These are phyloP conservation scores for Saturnispora zaruensis DNA, from an alignment of 805 yeast species.

Conservation along the genomic window DNA sequence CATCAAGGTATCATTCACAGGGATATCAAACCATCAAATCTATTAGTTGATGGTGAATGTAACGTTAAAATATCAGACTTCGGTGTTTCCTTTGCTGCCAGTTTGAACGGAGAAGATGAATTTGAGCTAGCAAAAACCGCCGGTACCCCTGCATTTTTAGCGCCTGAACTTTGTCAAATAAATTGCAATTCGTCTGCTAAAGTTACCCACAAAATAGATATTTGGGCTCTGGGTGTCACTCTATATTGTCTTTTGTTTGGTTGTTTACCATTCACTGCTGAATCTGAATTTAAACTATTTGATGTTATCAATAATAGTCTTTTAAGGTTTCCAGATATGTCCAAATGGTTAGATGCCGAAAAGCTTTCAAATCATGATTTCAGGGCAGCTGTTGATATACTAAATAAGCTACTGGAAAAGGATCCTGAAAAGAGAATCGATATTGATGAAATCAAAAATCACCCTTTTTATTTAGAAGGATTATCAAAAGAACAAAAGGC, in stretches of 20 bases:
- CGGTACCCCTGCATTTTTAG: conserved; percentile 95
- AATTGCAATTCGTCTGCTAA: conserved; percentile 34
- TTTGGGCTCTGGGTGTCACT: conserved; percentile 97
- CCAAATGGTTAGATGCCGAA: conserved; percentile 22
- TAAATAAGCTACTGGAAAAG: conserved; percentile 55
- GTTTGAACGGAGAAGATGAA: conserved; percentile 46
- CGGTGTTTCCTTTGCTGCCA: conserved; percentile 78
- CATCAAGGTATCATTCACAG: conserved; percentile 87
- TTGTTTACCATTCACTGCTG: conserved; percentile 79
- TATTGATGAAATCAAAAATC: conserved; percentile 63
- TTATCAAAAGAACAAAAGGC: conserved; percentile 22
- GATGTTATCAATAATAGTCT: conserved; percentile 64
- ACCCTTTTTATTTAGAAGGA: conserved; percentile 48
- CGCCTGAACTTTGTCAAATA: conserved; percentile 82
- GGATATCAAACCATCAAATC: conserved; percentile 92
- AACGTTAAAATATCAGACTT: conserved; percentile 91
- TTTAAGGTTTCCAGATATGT: conserved; percentile 46
- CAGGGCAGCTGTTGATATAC: conserved; percentile 46
- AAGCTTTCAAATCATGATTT: conserved; percentile 20
- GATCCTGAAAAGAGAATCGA: conserved; percentile 61
- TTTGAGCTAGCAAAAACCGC: conserved; percentile 90
- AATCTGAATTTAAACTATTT: conserved; percentile 77
- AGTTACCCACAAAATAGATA: conserved; percentile 78
- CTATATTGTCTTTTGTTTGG: conserved; percentile 84
- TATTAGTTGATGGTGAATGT: conserved; percentile 60